Percentiles rank a stretch among this genome's conserved stretches.
Evolutionary conservation across 2,329 filamentous ascomycete species (phyloP).

Genomic region (Colletotrichum echinochloae): DNA sequence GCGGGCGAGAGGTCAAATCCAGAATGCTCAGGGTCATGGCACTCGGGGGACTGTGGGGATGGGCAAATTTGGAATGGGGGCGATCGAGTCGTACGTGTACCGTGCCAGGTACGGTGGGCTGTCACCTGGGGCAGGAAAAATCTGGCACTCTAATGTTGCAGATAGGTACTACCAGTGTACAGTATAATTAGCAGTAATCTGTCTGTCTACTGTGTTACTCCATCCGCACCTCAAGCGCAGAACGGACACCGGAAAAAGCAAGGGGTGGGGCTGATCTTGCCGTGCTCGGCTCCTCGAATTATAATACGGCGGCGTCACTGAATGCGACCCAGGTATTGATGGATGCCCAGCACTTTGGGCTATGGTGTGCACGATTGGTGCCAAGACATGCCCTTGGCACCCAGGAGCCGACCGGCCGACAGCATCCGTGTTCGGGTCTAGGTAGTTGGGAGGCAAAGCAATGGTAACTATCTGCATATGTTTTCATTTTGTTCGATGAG

Average conservation of each 20-base stretch:
- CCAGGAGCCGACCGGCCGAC: slow-evolving; percentile 14
- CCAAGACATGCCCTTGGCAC: slow-evolving; percentile 13
- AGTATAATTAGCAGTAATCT: no score
- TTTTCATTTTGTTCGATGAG: background rate
- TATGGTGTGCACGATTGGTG: slow-evolving; percentile 9
- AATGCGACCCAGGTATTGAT: background rate
- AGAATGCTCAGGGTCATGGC: slow-evolving; percentile 26
- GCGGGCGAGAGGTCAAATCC: slow-evolving; percentile 15
- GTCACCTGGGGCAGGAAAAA: no score
- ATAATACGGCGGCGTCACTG: background rate
- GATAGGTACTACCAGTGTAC: no score
- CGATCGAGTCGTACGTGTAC: background rate
- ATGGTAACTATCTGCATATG: background rate
- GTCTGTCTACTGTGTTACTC: no score
- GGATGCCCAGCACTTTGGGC: background rate
- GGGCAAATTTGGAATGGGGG: slow-evolving; percentile 4
- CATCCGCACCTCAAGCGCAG: background rate
- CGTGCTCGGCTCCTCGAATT: background rate
- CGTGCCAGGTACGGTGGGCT: background rate
- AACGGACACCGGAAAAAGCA: slow-evolving; percentile 1
- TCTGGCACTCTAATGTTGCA: no score
- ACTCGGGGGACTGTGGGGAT: slow-evolving; percentile 30
- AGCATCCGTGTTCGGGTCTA: background rate
- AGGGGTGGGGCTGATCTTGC: slow-evolving; percentile 7
- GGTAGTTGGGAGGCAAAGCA: background rate